phyloP scores from a whole-genome alignment of 768 basidiomycete species.

The Nidula microcarpa region DNA sequence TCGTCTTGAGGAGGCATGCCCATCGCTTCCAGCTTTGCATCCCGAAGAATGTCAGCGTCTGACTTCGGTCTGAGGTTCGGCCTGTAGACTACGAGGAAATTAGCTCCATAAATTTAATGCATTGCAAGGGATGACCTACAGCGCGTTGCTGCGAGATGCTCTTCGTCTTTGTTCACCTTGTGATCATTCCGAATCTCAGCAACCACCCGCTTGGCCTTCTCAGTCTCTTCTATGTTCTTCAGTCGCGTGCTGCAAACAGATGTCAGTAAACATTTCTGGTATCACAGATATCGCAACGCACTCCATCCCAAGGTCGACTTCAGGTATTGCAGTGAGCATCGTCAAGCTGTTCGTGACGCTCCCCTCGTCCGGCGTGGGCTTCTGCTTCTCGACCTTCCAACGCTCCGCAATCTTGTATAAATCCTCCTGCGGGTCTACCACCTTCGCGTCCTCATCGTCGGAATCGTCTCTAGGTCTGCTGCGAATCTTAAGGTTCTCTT shows the following conservation, averaged over 20 bases:
- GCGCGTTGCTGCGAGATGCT: constrained; percentile 80
- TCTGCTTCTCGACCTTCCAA: constrained; percentile 56
- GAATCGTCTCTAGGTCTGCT: constrained; percentile 50
- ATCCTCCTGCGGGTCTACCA: constrained; percentile 72
- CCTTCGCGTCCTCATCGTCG: constrained; percentile 37
- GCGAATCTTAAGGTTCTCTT: constrained; percentile 82
- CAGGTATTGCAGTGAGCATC: constrained; percentile 97
- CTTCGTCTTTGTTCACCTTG: constrained; percentile 64
- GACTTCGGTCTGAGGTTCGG: constrained; percentile 82
- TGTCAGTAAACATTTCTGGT: neutral
- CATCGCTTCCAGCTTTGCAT: constrained; percentile 86
- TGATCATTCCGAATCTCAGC: constrained; percentile 68
- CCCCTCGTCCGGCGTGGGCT: constrained; percentile 75
- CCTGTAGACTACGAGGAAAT: constrained; percentile 62
- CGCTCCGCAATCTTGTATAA: constrained; percentile 70
- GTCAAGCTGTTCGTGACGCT: constrained; percentile 90
- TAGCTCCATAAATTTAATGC: constrained; percentile 1
- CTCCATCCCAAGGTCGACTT: constrained; percentile 99
- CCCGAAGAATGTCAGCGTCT: constrained; percentile 82
- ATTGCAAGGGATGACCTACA: constrained; percentile 51
- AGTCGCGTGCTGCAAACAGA: constrained; percentile 62
- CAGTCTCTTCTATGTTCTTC: constrained; percentile 96
- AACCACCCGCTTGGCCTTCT: constrained; percentile 89
- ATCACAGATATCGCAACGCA: constrained; percentile 40
- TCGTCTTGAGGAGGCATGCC: constrained; percentile 62